Base-by-base conservation (phyloP, 2,329 filamentous ascomycete genomes). In the Neurospora sp. region DNA sequence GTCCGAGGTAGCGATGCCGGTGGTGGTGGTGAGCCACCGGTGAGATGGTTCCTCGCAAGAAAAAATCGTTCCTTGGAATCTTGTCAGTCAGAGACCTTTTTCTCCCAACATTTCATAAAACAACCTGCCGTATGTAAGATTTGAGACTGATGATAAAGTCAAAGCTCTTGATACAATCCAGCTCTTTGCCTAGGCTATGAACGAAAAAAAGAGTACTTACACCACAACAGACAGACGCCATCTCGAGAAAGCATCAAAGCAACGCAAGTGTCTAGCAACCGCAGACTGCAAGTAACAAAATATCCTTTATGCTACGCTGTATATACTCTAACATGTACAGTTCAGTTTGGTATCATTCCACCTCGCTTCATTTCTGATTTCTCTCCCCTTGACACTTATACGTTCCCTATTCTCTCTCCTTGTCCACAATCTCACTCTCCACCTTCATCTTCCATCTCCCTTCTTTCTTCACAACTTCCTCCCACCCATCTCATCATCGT, bases 401-500 rank as follows among this genome's bases (percentile, higher is more conserved):
- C 10, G 2, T 17, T 62, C 4, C 12, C 6, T 57, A 23, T 19
- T 23, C 23, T 12, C 23, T 23, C 23, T 12, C 28, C 28, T 33
- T 15, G 17, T 62, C 41, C 41, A 23, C 43, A 52, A 52, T 23
- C n/a, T 12, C 19, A 19, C n/a, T 3, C 10, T 23, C 8, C 41
- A 2, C 8, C 41, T n/a, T 43, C 40, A 17, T 2, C 43, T 11
- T 23, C 43, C 11, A 52, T 52, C 43, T 52, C 10, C 19, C 43
- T 12, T 23, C 46, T 6, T 23, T 23, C 10, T 17, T 17, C 46
- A 43, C 8, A 11, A 41, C 15, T 52, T 28, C 11, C 8, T 4
- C 23, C 19, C n/a, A 33, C 12, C 19, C 43, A 6, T 71, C 67
- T 80, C 57, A 79, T 62, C 68, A 78, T 77, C 43, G 70, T 73